Conservation (phyloP, 305 asterid genomes). For the Striga hermonthica region DNA sequence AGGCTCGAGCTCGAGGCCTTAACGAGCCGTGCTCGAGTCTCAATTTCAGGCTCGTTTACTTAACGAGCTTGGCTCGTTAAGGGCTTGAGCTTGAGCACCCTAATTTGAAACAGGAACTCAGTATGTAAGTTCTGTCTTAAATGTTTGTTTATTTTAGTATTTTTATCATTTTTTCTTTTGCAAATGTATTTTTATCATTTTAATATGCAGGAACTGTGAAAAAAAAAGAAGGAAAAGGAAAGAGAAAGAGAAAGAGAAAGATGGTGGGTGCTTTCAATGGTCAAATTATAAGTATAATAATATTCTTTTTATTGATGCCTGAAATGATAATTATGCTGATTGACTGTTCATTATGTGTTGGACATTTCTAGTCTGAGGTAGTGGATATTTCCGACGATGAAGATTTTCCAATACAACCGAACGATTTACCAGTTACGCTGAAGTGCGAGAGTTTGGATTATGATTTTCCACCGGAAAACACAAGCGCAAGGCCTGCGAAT, state of each 20-base stretch:
- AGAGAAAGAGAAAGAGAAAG: slow-evolving; percentile 6
- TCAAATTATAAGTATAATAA: slow-evolving; percentile 8
- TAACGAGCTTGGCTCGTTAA: too few species aligned
- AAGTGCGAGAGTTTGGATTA: slow-evolving; percentile 50
- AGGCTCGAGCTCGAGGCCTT: too few species aligned
- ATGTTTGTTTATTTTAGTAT: neutral
- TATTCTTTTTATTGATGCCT: slow-evolving; percentile 2
- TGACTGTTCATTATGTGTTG: slow-evolving; percentile 13
- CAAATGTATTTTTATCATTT: neutral
- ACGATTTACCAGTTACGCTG: slow-evolving; percentile 41
- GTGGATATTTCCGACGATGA: slow-evolving; percentile 51
- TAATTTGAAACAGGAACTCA: neutral
- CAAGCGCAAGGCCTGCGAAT: slow-evolving; percentile 34
- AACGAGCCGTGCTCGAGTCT: too few species aligned
- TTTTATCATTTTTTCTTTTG: neutral
- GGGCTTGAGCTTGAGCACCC: too few species aligned
- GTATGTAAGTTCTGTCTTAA: neutral
- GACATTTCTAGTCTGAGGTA: slow-evolving; percentile 42
- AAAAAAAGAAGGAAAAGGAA: neutral
- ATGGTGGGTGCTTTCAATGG: slow-evolving; percentile 35
- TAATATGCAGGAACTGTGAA: slow-evolving; percentile 28
- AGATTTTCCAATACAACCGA: slow-evolving; percentile 37
- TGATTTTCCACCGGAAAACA: slow-evolving; percentile 39
- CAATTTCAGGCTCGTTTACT: too few species aligned
- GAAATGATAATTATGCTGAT: neutral